Conservation (phyloP, 805 yeast genomes). For the Saccharomycopsis synnaedendra region DNA sequence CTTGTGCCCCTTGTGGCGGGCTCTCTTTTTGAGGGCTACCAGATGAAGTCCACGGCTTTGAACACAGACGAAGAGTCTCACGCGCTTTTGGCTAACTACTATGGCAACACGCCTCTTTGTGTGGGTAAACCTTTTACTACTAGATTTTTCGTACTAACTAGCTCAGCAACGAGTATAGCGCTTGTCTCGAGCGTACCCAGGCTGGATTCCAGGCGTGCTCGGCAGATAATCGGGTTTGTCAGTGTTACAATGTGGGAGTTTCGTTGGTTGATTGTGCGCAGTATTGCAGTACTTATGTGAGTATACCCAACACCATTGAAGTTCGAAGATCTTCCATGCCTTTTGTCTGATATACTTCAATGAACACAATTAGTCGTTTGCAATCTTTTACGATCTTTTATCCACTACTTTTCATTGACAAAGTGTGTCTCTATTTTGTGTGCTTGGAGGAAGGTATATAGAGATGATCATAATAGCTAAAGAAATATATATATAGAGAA, state of each 20-base stretch:
- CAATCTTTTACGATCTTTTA: too few relatives aligned
- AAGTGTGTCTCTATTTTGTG: too few relatives aligned
- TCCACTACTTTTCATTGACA: too few relatives aligned
- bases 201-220: conserved; percentile 6
- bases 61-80: background rate
- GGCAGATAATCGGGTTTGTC: conserved; percentile 4
- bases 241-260: conserved; percentile 10
- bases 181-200: conserved; percentile 1
- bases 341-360: too few relatives aligned
- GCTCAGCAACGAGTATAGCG: background rate
- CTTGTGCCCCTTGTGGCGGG: too few relatives aligned
- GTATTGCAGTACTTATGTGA: conserved; percentile 4
- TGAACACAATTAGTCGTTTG: too few relatives aligned
- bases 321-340: too few relatives aligned
- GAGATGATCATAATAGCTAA: too few relatives aligned
- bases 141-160: background rate
- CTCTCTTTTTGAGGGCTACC: background rate
- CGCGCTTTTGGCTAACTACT: background rate
- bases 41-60: background rate
- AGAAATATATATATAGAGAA: too few relatives aligned
- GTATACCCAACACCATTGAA: background rate
- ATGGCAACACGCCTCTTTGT: background rate
- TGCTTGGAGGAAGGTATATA: too few relatives aligned
- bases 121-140: background rate
- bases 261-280: conserved; percentile 9